phyloP scores from a whole-genome alignment of 2,329 filamentous ascomycete genomes.

The Blumeriella jaapii region DNA sequence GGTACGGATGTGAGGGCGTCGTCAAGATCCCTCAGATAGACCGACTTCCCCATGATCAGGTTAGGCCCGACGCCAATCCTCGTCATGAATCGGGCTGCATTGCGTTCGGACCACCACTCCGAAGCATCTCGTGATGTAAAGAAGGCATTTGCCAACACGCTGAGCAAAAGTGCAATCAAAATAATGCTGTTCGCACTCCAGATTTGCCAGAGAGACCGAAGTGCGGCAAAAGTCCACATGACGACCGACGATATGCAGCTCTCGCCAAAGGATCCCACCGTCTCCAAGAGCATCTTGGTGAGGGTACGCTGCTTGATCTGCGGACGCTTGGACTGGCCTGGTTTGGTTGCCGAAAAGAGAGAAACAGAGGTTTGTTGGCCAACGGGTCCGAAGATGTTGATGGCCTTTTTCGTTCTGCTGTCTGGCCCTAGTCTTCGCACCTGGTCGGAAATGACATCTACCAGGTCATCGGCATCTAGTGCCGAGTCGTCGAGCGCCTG shows the following conservation, averaged over 20 bases:
- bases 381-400: conserved; percentile 67
- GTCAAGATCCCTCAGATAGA: conserved; percentile 75
- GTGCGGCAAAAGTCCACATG: conserved; percentile 59
- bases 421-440: conserved; percentile 63
- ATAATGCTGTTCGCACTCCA: conserved; percentile 65
- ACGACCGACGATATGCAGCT: conserved; percentile 66
- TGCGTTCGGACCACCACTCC: conserved; percentile 78
- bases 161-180: conserved; percentile 55
- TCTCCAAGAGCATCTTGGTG: conserved; percentile 61
- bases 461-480: conserved; percentile 61
- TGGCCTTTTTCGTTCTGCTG: conserved; percentile 64
- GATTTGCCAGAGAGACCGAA: conserved; percentile 56
- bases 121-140: conserved; percentile 63
- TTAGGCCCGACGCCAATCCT: conserved; percentile 72
- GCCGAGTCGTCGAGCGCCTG: conserved; percentile 66
- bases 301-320: conserved; percentile 50
- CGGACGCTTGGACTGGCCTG: conserved; percentile 37
- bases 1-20: conserved; percentile 35
- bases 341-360: conserved; percentile 40
- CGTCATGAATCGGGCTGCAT: conserved; percentile 69
- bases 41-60: conserved; percentile 67
- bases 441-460: conserved; percentile 66
- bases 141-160: conserved; percentile 60
- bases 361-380: conserved; percentile 56
- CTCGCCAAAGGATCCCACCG: conserved; percentile 58